Conservation (phyloP, 495 filamentous ascomycete genomes). For the Daldinia childiae region DNA sequence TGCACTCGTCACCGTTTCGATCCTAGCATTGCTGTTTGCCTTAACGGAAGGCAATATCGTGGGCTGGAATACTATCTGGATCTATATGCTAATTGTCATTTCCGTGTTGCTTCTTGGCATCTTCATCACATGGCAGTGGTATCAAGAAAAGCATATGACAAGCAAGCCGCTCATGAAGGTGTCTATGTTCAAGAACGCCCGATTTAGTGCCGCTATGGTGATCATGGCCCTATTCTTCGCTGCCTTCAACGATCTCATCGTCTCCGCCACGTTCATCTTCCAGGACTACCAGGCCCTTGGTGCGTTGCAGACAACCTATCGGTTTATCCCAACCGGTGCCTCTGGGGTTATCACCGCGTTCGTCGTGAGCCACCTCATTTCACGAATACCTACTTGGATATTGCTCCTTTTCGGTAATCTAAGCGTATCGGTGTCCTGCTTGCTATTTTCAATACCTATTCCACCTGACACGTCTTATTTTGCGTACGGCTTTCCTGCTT, state of each 20-base stretch:
- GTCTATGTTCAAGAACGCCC: constrained; percentile 61
- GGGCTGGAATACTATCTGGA: constrained; percentile 74
- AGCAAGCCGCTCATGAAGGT: constrained; percentile 67
- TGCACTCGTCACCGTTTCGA: constrained; percentile 67
- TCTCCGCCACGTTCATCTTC: constrained; percentile 71
- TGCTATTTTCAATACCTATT: constrained; percentile 67
- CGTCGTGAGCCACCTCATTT: constrained; percentile 64
- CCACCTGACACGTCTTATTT: constrained; percentile 64
- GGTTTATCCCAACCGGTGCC: constrained; percentile 69
- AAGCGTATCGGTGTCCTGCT: constrained; percentile 56
- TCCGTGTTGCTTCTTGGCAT: constrained; percentile 65
- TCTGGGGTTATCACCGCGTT: constrained; percentile 59
- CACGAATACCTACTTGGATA: constrained; percentile 60
- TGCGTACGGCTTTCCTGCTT: constrained; percentile 67
- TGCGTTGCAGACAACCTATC: constrained; percentile 65
- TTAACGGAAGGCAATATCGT: constrained; percentile 70
- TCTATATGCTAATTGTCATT: constrained; percentile 69
- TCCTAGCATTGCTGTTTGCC: constrained; percentile 69
- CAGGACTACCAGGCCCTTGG: constrained; percentile 66
- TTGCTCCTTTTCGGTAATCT: constrained; percentile 64
- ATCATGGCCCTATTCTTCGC: constrained; percentile 69
- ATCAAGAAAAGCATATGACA: constrained; percentile 58
- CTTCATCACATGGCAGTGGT: constrained; percentile 73
- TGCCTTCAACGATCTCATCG: constrained; percentile 66
- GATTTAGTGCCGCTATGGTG: constrained; percentile 66